Evolutionary conservation across 2,329 filamentous ascomycete species (phyloP), one percentile per base, ranked within the genome.

Genomic region (Fonsecaea multimorphosa): DNA sequence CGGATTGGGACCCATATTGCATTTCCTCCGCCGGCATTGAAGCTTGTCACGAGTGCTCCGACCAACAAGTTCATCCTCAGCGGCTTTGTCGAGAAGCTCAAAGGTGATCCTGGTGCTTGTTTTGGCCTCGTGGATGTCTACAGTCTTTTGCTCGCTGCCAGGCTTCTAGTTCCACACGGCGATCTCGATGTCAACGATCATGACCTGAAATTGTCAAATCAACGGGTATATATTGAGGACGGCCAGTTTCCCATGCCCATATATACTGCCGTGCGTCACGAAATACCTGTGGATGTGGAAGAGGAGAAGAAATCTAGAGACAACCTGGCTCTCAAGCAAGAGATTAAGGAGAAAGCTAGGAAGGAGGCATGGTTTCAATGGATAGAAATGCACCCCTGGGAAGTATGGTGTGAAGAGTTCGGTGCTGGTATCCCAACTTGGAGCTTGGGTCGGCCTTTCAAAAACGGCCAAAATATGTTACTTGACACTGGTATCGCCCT

Each of bases 61-160:
- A 98, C 95, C 0, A 97, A 94, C 79, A 97, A 97, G 71, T 93
- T 91, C 70, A 85, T 99, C 1, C 83, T 99, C 11, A 90, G 89
- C 70, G 93, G 95, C 0, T 81, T 97, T 59, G 91, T 99, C 0
- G 95, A 99, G 77, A 97, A 97, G 78, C 83, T 96, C 32, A 92
- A 90, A 75, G 94, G 93, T 4, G 91, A 93, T 65, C 87, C 89
- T 0, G 83, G 88, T 14, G 90, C 93, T 0, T 87, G 91, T 65
- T 93, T 97, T 76, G 94, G 95, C 0, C 83, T 99, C 22, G 95
- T 99, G 16, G 95, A 99, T 76, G 84, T 96, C 12, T 99, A 98
- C 74, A 95, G 95, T 1, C 82, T 97, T 9, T 81, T 98, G 12
- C 83, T 99, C 6, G 92, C 91, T 7, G 91, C 92, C 4, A 86